Conservation (phyloP, 805 yeast species). For the Geotrichum ghanense region DNA sequence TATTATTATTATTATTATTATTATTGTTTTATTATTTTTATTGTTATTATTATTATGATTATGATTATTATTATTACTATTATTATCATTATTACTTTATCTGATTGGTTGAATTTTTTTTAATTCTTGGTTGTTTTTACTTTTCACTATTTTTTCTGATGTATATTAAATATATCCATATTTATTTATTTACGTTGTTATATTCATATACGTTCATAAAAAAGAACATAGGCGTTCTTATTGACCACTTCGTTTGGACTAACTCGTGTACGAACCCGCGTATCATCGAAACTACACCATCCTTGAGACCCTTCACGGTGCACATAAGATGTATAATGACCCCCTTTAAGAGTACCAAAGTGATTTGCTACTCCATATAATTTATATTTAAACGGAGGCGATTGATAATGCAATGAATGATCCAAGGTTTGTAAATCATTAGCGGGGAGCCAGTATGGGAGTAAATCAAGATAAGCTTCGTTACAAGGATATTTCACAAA, state of each 20-base stretch:
- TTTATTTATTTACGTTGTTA: not conserved
- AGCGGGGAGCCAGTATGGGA: constrained; percentile 58
- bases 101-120: no score
- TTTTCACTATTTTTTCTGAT: not conserved
- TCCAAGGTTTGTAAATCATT: constrained; percentile 35
- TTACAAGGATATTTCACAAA: constrained; percentile 53
- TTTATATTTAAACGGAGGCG: constrained; percentile 67
- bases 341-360: constrained; percentile 69
- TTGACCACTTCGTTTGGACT: constrained; percentile 42
- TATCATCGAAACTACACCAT: constrained; percentile 82
- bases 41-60: no score
- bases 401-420: constrained; percentile 35
- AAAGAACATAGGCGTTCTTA: constrained; percentile 71
- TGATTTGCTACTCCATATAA: constrained; percentile 78
- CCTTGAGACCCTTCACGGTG: constrained; percentile 41
- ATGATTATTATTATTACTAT: no score
- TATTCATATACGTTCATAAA: constrained; percentile 31
- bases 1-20: not conserved
- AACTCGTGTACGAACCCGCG: constrained; percentile 43
- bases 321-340: constrained; percentile 81
- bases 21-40: no score
- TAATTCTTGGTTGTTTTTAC: not conserved
- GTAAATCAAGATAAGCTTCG: constrained; percentile 40
- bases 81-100: not conserved
- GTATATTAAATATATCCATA: no score